Conservation (phyloP, 345 rosid species). For the Aegle marmelos region DNA sequence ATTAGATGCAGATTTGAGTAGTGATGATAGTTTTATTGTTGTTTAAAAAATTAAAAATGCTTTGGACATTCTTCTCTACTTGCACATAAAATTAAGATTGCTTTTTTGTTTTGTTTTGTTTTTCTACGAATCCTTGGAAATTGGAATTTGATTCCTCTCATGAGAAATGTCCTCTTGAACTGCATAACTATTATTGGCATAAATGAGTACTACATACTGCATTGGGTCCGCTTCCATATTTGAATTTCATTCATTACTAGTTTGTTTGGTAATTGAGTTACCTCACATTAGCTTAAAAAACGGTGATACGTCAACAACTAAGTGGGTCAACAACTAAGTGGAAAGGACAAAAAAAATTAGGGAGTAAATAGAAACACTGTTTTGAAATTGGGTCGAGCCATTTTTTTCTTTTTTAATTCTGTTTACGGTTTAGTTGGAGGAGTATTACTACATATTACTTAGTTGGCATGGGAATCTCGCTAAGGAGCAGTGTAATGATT, state of each 20-base stretch:
- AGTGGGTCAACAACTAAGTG: too few relatives aligned
- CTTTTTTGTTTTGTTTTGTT: conserved; percentile 35
- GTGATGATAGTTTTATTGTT: neutral
- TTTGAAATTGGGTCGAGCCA: too few relatives aligned
- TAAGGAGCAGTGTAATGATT: too few relatives aligned
- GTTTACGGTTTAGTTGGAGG: too few relatives aligned
- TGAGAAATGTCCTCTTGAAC: conserved; percentile 40
- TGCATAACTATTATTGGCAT: conserved; percentile 19
- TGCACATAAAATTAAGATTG: conserved; percentile 17
- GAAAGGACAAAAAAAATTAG: too few relatives aligned
- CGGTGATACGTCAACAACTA: too few relatives aligned
- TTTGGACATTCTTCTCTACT: conserved; percentile 48
- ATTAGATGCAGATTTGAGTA: neutral
- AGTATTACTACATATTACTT: too few relatives aligned
- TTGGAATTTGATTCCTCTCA: conserved; percentile 36
- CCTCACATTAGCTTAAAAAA: conserved; percentile 3
- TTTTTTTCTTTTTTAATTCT: too few relatives aligned
- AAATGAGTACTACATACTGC: conserved; percentile 23
- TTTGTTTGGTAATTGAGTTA: neutral
- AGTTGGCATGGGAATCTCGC: too few relatives aligned
- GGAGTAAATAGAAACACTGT: too few relatives aligned
- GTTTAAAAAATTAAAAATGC: conserved; percentile 19
- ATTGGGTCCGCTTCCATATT: conserved; percentile 42
- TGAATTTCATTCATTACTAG: conserved; percentile 35
- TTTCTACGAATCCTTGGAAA: conserved; percentile 27